Conservation (phyloP, 1,284 basidiomycete species). For the Leccinum cinnamomeum region DNA sequence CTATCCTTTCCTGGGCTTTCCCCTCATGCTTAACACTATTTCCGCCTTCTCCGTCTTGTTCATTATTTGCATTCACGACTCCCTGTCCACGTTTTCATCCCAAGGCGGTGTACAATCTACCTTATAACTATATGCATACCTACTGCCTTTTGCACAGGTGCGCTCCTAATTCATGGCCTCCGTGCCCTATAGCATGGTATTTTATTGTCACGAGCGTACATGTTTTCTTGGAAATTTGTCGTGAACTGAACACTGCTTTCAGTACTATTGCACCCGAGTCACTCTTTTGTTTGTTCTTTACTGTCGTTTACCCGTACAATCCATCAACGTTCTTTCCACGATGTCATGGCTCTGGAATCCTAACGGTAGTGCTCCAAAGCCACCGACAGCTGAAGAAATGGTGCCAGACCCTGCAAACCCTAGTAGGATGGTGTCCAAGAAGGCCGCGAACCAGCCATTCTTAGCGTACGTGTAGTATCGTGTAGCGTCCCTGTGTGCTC, state of each 20-base stretch:
- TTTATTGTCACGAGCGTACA: slow-evolving; percentile 12
- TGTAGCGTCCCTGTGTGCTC: slow-evolving; percentile 10
- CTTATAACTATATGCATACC: slow-evolving; percentile 38
- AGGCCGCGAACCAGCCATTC: slow-evolving; percentile 79
- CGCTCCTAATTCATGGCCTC: slow-evolving; percentile 31
- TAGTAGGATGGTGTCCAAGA: slow-evolving; percentile 68
- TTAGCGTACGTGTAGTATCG: slow-evolving; percentile 58
- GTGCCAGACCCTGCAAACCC: slow-evolving; percentile 55
- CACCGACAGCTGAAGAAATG: slow-evolving; percentile 30
- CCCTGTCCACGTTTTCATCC: slow-evolving; percentile 23
- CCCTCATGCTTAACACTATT: slow-evolving; percentile 31
- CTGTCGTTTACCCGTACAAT: background rate
- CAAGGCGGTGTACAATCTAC: slow-evolving; percentile 37
- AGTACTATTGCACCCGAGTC: slow-evolving; percentile 7
- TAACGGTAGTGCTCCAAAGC: slow-evolving; percentile 22
- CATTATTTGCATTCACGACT: slow-evolving; percentile 31
- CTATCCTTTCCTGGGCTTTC: slow-evolving; percentile 28
- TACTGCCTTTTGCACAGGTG: slow-evolving; percentile 35
- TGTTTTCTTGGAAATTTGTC: background rate
- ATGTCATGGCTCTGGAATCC: slow-evolving; percentile 38
- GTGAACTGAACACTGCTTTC: background rate
- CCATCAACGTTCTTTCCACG: background rate
- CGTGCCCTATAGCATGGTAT: slow-evolving; percentile 29
- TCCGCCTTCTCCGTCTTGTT: slow-evolving; percentile 20
- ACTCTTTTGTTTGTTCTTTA: background rate